Evolutionary conservation across 179 eudicot genomes (phyloP).

Genomic region (Pouteria campechiana): DNA sequence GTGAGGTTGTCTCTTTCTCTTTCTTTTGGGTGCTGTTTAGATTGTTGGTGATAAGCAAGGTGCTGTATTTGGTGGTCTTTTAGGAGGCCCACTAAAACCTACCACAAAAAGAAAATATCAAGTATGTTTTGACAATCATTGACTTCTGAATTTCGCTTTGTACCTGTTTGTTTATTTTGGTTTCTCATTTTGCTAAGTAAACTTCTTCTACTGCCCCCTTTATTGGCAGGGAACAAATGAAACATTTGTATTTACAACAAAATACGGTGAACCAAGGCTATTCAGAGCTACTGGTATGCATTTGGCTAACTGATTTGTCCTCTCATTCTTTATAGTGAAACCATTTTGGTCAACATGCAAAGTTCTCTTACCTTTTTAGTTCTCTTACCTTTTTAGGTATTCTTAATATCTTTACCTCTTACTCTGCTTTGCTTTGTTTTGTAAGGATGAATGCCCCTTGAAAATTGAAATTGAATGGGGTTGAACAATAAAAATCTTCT

Average conservation of each 20-base stretch:
- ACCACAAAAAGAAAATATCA: slow-evolving; percentile 84
- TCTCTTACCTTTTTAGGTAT: no score
- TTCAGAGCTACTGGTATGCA: slow-evolving; percentile 86
- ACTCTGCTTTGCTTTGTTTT: no score
- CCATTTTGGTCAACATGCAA: no score
- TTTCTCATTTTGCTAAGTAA: slow-evolving; percentile 2
- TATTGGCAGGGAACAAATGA: slow-evolving; percentile 79
- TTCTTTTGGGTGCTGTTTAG: slow-evolving; percentile 23
- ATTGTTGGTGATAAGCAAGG: slow-evolving; percentile 88
- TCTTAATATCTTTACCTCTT: no score
- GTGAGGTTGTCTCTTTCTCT: no score
- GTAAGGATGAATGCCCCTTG: no score
- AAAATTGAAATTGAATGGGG: no score
- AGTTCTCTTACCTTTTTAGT: no score
- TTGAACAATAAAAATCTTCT: no score
- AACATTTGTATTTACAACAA: slow-evolving; percentile 78
- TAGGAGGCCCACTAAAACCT: slow-evolving; percentile 73
- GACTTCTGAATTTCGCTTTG: not conserved
- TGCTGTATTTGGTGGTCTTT: slow-evolving; percentile 86
- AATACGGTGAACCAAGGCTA: slow-evolving; percentile 79
- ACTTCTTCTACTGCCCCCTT: not conserved
- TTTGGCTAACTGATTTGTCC: not conserved
- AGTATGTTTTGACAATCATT: slow-evolving; percentile 62
- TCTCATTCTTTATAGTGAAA: no score
- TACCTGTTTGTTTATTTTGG: not conserved